A percentile compares a stretch with the other conserved stretches of the same genome.
Conservation (phyloP, 1,139 yeast genomes). For the Kurtzmaniella quercitrusa region DNA sequence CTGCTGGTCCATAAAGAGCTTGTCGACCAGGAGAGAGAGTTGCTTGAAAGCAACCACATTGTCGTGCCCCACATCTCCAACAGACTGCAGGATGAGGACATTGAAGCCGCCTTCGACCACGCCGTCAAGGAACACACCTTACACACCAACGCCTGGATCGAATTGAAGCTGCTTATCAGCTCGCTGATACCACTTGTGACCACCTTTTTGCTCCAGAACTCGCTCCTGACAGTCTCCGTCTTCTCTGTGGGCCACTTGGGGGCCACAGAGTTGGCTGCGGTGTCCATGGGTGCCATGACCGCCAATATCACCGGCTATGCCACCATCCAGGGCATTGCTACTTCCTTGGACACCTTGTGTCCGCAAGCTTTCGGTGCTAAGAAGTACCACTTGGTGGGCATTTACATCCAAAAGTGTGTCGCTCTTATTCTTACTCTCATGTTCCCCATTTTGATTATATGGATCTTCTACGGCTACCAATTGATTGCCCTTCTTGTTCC, state of each 20-base stretch:
- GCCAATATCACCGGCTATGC: slow-evolving; percentile 58
- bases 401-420: slow-evolving; percentile 51
- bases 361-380: slow-evolving; percentile 61
- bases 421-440: slow-evolving; percentile 47
- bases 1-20: slow-evolving; percentile 26
- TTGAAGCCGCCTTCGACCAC: slow-evolving; percentile 33
- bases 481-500: slow-evolving; percentile 36
- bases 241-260: slow-evolving; percentile 59
- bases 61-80: slow-evolving; percentile 6
- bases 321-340: slow-evolving; percentile 54
- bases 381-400: slow-evolving; percentile 48
- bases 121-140: slow-evolving; percentile 28
- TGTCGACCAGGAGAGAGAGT: slow-evolving; percentile 32
- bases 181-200: slow-evolving; percentile 50
- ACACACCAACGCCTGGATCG: slow-evolving; percentile 25
- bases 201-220: slow-evolving; percentile 52
- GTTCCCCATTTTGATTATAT: slow-evolving; percentile 44
- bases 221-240: slow-evolving; percentile 54
- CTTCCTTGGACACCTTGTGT: slow-evolving; percentile 53
- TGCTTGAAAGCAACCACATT: slow-evolving; percentile 28
- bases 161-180: slow-evolving; percentile 34
- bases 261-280: slow-evolving; percentile 56
- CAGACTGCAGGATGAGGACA: slow-evolving; percentile 22
- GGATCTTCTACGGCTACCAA: slow-evolving; percentile 46
- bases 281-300: slow-evolving; percentile 60